These are phyloP conservation scores for Aspergillus sp. DNA, from an alignment of 2,329 filamentous ascomycete genomes.

Conservation along the genomic window DNA sequence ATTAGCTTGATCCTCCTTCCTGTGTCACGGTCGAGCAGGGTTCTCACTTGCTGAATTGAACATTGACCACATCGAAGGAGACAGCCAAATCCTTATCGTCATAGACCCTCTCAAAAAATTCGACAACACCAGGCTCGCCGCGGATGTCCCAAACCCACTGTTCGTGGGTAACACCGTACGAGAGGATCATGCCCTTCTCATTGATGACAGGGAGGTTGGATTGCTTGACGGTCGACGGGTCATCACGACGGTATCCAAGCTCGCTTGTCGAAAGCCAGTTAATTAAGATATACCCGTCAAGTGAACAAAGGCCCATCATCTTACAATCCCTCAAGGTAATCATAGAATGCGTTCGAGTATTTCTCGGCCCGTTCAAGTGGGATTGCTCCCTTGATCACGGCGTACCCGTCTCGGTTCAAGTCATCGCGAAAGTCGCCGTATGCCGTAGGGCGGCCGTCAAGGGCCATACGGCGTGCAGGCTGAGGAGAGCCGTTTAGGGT, in stretches of 20 bases:
- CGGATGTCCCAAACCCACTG: slow-evolving; percentile 43
- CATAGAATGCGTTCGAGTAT: slow-evolving; percentile 16
- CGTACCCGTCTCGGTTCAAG: slow-evolving; percentile 33
- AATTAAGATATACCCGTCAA: slow-evolving; percentile 1
- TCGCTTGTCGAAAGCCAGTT: slow-evolving; percentile 9
- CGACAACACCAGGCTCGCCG: slow-evolving; percentile 39
- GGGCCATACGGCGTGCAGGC: slow-evolving; percentile 9
- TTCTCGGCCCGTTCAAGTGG: slow-evolving; percentile 30
- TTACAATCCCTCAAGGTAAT: slow-evolving; percentile 17
- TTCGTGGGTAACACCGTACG: slow-evolving; percentile 41
- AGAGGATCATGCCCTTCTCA: slow-evolving; percentile 42
- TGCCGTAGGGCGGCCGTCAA: slow-evolving; percentile 10
- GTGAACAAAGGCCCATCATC: no score
- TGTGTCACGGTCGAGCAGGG: not conserved
- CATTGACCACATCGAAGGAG: slow-evolving; percentile 42
- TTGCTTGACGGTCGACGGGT: slow-evolving; percentile 24
- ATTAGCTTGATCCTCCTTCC: no score
- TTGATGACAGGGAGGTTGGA: slow-evolving; percentile 32
- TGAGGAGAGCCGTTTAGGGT: slow-evolving; percentile 1
- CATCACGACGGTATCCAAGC: slow-evolving; percentile 28
- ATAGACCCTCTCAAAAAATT: slow-evolving; percentile 40
- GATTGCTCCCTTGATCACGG: slow-evolving; percentile 40
- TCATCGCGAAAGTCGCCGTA: slow-evolving; percentile 18
- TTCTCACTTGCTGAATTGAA: slow-evolving; percentile 31
- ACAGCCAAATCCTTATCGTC: slow-evolving; percentile 40